A percentile compares a stretch with the other conserved stretches of the same genome.
These are phyloP conservation scores for Cochlearia excelsa DNA, from an alignment of 345 rosid species.

Conservation along the genomic window DNA sequence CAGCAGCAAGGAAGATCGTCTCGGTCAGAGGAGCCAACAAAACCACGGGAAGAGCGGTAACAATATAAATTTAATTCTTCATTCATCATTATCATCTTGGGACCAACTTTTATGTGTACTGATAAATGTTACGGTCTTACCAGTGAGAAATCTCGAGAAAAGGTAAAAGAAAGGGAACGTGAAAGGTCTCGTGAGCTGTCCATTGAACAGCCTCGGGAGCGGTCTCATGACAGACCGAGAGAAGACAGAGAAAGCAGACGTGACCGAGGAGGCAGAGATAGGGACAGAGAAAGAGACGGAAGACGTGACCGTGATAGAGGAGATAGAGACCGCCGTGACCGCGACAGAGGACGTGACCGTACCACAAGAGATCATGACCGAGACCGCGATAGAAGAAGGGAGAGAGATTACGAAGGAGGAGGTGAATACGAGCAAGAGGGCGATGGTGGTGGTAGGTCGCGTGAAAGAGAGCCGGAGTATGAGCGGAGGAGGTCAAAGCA, in stretches of 20 bases:
- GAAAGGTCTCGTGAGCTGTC: conserved; percentile 68
- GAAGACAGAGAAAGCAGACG: conserved; percentile 59
- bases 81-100: neutral
- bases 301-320: conserved; percentile 53
- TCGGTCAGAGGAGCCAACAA: conserved; percentile 66
- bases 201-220: conserved; percentile 66
- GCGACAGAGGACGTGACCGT: conserved; percentile 53
- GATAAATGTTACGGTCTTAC: conserved; percentile 3
- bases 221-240: conserved; percentile 68
- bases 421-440: conserved; percentile 43
- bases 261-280: conserved; percentile 57
- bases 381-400: conserved; percentile 41
- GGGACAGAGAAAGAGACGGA: conserved; percentile 52
- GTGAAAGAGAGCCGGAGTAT: conserved; percentile 60
- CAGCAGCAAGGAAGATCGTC: conserved; percentile 49
- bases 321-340: conserved; percentile 38
- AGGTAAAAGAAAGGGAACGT: conserved; percentile 63
- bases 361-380: conserved; percentile 46
- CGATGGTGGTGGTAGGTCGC: conserved; percentile 53
- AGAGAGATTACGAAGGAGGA: conserved; percentile 48
- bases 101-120: neutral
- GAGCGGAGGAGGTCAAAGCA: conserved; percentile 55
- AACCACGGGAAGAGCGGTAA: conserved; percentile 70
- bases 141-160: conserved; percentile 44
- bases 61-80: neutral